Base-by-base conservation (phyloP, 2,329 filamentous ascomycete species). In the Penicillium crustosum region DNA sequence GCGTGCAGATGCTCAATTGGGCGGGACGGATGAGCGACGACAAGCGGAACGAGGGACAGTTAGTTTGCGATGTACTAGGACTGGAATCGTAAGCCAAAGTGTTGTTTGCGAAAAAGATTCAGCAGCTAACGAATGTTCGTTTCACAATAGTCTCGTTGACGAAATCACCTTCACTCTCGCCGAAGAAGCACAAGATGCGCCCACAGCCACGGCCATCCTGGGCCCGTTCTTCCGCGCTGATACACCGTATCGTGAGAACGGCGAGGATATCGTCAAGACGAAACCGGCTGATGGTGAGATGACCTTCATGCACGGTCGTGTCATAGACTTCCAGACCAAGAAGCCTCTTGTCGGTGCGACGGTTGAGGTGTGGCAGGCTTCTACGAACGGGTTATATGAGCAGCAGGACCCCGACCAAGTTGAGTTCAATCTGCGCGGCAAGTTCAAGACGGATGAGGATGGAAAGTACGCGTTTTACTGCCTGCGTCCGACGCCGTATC, bases 151-250 rank as follows among this genome's bases (percentile, higher is more conserved):
- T 6, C 83, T 90, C 4, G 89, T 93, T 47, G 90, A 93, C 72
- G 89, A 93, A 72, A 93, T 94, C 69, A 90, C 89, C 55, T 89
- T 86, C 76, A 86, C 85, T 60, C 79, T 83, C 50, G 82, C 83
- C 31, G 81, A 82, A 49, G 77, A 81, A 53, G 77, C 78, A 15
- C 69, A 77, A 15, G 80, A 82, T 39, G 79, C 79, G 0, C 80
- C 86, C 12, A 94, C 90, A 6, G 84, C 89, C 2, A 89, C 89
- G 4, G 86, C 91, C 41, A 91, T 96, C 63, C 83, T 96, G 0
- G 91, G 91, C 0, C 91, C 91, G 1, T 96, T 96, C 78, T 95
- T 90, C 84, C 83, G 90, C 6, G 82, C 85, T 43, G 83, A 92
- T 65, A 86, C 90, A 0, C 90, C 91, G 6, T 77, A 83, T 57